A percentile compares a stretch with the other conserved stretches of the same genome.
These are phyloP conservation scores for Coccomyxa sp. DNA, from an alignment of 139 green algal genomes.

Conservation along the genomic window DNA sequence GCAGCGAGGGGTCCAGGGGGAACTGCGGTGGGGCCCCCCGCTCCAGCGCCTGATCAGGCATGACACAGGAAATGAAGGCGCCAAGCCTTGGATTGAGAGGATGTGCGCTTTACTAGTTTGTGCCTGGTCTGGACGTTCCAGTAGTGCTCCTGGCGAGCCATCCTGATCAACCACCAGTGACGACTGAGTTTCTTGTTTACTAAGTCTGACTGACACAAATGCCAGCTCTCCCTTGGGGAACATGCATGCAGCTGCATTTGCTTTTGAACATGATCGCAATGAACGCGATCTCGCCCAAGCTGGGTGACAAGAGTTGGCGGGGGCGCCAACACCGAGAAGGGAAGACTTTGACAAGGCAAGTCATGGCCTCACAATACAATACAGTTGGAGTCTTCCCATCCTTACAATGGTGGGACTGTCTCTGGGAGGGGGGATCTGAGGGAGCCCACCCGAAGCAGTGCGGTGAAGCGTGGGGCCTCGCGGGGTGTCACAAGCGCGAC, in stretches of 20 bases:
- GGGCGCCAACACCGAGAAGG: no score
- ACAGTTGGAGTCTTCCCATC: no score
- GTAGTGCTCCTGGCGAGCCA: no score
- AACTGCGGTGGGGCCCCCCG: slow-evolving; percentile 54
- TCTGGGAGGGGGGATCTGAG: no score
- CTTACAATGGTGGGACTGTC: no score
- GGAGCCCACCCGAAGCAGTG: slow-evolving; percentile 25
- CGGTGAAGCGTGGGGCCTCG: slow-evolving; percentile 58
- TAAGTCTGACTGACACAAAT: not conserved
- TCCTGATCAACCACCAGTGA: no score
- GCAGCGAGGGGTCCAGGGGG: slow-evolving; percentile 45
- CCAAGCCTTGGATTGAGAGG: not conserved
- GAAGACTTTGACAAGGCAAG: not conserved
- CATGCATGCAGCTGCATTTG: no score
- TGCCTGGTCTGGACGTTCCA: not conserved
- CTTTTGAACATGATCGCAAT: no score
- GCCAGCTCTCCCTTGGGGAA: no score
- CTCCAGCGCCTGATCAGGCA: slow-evolving; percentile 26
- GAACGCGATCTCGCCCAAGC: no score
- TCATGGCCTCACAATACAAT: not conserved
- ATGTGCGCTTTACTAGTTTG: not conserved
- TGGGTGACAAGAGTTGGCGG: no score
- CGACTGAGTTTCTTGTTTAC: not conserved
- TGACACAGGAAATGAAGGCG: not conserved
- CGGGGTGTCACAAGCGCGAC: slow-evolving; percentile 74